Base-by-base conservation (phyloP, 2,329 filamentous ascomycete genomes). In the Hypoxylon sp. region DNA sequence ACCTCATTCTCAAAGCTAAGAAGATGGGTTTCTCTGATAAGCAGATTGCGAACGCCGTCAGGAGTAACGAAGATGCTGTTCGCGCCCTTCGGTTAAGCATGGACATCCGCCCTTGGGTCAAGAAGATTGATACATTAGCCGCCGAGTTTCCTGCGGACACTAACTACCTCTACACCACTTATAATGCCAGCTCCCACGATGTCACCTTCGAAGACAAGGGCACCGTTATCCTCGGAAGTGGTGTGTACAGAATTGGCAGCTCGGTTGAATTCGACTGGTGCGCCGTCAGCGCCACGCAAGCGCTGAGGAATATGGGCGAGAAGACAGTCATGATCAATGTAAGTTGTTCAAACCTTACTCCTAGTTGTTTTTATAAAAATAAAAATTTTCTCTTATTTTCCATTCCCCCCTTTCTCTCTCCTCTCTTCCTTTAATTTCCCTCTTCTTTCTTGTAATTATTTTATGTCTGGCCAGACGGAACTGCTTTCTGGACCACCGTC, bases 251-350 rank as follows among this genome's bases (percentile, higher is more conserved):
- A 76, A 99, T 98, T 76, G 95, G 95, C 74, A 94, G 91, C 81
- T 97, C 94, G 6, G 95, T 99, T 54, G 95, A 99, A 80, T 99
- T 99, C 76, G 94, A 99, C 80, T 98, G 94, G 94, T 98, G 94
- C 77, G 93, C 94, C 68, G 93, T 97, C 65, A 95, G 93, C 74
- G 91, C 93, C 68, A 94, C 93, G 10, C 85, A 92, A 66, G 91
- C 93, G 43, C 85, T 98, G 67, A 88, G 89, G 73, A 84, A 90
- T 64, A 92, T 97, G 84, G 94, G 93, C 70, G 91, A 97, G 84
- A 97, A 97, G 89, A 98, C 95, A 28, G 89, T 97, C 60, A 97
- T 98, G 92, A 95, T 99, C 74, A 98, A 98, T 74, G 84, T 86
- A 79, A 84, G 83, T 80, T 58, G n/a, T n/a, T n/a, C n/a, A n/a